Conservation (phyloP, 148 eudicot species). For the Arbutus unedo region DNA sequence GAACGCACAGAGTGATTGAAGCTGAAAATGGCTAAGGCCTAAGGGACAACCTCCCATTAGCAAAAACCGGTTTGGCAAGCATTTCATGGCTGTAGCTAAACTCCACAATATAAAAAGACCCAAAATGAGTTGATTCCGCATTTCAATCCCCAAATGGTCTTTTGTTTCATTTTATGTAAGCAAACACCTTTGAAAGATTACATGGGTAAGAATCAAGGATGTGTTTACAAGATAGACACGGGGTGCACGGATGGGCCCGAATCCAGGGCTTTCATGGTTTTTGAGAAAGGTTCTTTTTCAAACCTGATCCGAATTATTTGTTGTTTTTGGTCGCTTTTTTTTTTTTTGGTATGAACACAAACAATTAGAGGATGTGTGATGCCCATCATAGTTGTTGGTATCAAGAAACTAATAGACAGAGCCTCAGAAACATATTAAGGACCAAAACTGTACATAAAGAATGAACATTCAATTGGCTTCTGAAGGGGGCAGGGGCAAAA, state of each 20-base stretch:
- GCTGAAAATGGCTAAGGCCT: neutral
- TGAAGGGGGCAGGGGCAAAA: neutral
- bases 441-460: neutral
- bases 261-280: too few species aligned
- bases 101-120: neutral
- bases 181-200: neutral
- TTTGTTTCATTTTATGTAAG: neutral
- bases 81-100: neutral
- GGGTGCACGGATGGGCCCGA: too few species aligned
- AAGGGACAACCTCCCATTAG: neutral
- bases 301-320: neutral
- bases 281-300: too few species aligned
- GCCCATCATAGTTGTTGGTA: neutral
- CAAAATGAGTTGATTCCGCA: neutral
- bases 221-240: neutral
- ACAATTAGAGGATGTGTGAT: neutral
- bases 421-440: neutral
- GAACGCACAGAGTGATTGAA: neutral
- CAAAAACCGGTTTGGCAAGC: neutral
- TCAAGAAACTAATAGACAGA: neutral
- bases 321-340: neutral
- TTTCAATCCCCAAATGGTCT: neutral
- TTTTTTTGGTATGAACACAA: neutral
- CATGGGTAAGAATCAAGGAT: neutral
- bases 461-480: neutral